A percentile compares a stretch with the other conserved stretches of the same genome.
These are phyloP conservation scores for Sporothrix phasma DNA, from an alignment of 2,329 filamentous ascomycete genomes.

Conservation along the genomic window DNA sequence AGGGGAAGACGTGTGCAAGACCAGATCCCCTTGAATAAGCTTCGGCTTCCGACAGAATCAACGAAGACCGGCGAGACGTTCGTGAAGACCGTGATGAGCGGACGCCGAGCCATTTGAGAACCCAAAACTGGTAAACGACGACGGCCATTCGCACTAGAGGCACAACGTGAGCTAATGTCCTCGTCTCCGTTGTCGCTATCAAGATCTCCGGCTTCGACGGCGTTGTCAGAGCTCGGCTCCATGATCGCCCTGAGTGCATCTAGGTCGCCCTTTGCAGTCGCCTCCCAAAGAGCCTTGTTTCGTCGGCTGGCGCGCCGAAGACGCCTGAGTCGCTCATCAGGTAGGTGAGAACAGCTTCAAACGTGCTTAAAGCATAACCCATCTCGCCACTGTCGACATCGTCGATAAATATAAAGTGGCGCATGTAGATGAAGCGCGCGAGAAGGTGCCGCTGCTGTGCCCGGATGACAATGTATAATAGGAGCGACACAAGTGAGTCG, in stretches of 20 bases:
- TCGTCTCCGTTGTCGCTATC: slow-evolving; percentile 10
- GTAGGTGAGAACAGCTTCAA: slow-evolving; percentile 88
- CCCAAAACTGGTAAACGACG: slow-evolving; percentile 35
- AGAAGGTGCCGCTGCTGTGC: slow-evolving; percentile 81
- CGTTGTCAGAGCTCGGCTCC: slow-evolving; percentile 53
- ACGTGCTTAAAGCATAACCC: slow-evolving; percentile 90
- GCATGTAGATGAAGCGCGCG: slow-evolving; percentile 85
- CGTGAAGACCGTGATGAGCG: slow-evolving; percentile 21
- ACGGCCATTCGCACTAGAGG: slow-evolving; percentile 35
- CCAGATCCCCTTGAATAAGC: slow-evolving; percentile 46
- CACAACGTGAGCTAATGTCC: slow-evolving; percentile 15
- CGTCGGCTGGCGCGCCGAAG: slow-evolving; percentile 75
- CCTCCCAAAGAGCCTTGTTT: slow-evolving; percentile 83
- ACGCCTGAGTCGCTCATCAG: slow-evolving; percentile 67
- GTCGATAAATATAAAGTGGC: slow-evolving; percentile 94
- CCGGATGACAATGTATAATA: slow-evolving; percentile 86
- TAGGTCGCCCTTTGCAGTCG: slow-evolving; percentile 66
- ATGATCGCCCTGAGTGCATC: slow-evolving; percentile 67
- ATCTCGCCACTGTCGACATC: slow-evolving; percentile 95
- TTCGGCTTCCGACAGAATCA: slow-evolving; percentile 34
- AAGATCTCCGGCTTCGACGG: slow-evolving; percentile 26
- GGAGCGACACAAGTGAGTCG: slow-evolving; percentile 82
- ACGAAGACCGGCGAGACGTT: slow-evolving; percentile 34
- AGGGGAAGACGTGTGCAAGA: slow-evolving; percentile 84
- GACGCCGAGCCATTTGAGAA: slow-evolving; percentile 31